phyloP scores from a whole-genome alignment of 2,329 filamentous ascomycete species.

The Claviceps pusilla region DNA sequence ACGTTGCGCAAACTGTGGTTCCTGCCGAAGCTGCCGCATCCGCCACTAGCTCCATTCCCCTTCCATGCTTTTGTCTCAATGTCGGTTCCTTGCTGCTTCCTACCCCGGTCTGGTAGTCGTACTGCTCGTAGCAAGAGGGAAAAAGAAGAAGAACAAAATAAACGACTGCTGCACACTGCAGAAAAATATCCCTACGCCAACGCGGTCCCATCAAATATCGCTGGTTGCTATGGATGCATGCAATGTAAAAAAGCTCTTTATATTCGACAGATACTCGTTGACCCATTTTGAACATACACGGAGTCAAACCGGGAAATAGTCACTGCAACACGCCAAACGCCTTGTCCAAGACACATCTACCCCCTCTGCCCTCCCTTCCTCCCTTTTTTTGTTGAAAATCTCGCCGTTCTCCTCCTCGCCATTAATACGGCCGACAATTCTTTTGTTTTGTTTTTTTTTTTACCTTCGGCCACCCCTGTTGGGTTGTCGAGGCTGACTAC shows the following conservation, averaged over 20 bases:
- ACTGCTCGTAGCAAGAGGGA: too few species aligned
- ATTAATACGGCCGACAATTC: background rate
- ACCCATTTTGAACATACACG: background rate
- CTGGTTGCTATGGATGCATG: background rate
- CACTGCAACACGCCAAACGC: slow-evolving; percentile 2
- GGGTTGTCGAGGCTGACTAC: slow-evolving; percentile 57
- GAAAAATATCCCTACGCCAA: too few species aligned
- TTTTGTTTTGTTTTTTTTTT: background rate
- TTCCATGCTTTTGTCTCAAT: too few species aligned
- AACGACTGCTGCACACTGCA: too few species aligned
- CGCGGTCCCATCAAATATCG: background rate
- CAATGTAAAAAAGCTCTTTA: background rate
- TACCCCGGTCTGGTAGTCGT: too few species aligned
- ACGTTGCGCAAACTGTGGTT: background rate
- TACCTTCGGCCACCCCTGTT: slow-evolving; percentile 9
- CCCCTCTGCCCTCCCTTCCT: background rate
- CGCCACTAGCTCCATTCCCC: background rate
- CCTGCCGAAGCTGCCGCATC: background rate
- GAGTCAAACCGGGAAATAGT: background rate
- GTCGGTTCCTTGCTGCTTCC: too few species aligned
- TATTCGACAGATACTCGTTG: background rate
- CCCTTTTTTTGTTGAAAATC: background rate
- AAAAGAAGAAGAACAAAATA: too few species aligned
- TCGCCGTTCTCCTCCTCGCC: background rate
- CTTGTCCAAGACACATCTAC: background rate